Evolutionary conservation across 2,329 filamentous ascomycete species (phyloP).

Genomic region (Lachnellula subtilissima): DNA sequence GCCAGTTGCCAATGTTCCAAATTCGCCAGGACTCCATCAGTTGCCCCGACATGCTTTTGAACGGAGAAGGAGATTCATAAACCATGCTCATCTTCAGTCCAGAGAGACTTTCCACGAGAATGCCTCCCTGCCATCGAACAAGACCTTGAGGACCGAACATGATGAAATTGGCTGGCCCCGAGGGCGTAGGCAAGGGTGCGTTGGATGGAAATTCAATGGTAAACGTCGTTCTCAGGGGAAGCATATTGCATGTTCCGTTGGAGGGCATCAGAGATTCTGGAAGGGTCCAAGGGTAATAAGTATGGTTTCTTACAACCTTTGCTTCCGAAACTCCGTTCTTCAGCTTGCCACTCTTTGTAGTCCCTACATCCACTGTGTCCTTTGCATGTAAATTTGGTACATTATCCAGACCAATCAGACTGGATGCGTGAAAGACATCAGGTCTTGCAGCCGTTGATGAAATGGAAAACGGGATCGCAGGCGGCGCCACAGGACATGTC

Average conservation of each 20-base stretch:
- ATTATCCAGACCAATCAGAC: constrained; percentile 73
- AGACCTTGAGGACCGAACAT: constrained; percentile 46
- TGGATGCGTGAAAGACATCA: constrained; percentile 86
- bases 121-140: constrained; percentile 42
- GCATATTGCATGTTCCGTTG: constrained; percentile 71
- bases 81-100: constrained; percentile 62
- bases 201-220: constrained; percentile 57
- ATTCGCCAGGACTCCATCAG: constrained; percentile 59
- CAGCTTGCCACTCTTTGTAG: neutral
- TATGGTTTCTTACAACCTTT: constrained; percentile 66
- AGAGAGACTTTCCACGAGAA: constrained; percentile 48
- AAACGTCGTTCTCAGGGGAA: constrained; percentile 67
- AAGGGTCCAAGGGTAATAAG: constrained; percentile 89
- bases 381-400: constrained; percentile 60
- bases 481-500: constrained; percentile 62
- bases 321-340: neutral
- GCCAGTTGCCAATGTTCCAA: constrained; percentile 73
- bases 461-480: constrained; percentile 59
- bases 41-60: constrained; percentile 30
- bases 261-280: constrained; percentile 68
- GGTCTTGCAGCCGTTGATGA: constrained; percentile 74
- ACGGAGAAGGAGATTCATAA: constrained; percentile 48
- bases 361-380: neutral
- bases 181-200: constrained; percentile 25
- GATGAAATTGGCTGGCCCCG: constrained; percentile 36